Evolutionary conservation across 2,329 filamentous ascomycete genomes (phyloP).

Genomic region (Microcyclospora tardicrescens): DNA sequence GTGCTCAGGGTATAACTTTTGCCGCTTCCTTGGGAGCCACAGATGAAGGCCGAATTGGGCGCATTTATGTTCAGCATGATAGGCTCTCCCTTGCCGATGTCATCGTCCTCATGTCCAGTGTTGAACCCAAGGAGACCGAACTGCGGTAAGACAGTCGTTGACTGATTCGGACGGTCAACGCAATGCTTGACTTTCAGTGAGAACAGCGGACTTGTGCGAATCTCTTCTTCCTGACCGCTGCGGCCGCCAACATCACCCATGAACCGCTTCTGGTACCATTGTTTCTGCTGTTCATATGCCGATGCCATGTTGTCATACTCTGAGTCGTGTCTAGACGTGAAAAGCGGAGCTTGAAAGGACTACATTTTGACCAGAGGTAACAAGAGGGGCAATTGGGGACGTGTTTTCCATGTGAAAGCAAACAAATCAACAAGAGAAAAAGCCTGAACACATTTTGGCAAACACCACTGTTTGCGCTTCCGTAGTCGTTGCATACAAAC

Average conservation of each 20-base stretch:
- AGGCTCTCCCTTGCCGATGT: conserved; percentile 10
- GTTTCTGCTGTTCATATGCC: conserved; percentile 2
- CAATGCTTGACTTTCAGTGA: conserved; percentile 13
- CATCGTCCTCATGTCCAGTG: conserved; percentile 4
- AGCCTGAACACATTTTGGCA: too few species aligned
- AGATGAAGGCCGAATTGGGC: conserved; percentile 49
- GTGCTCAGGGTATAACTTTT: conserved; percentile 49
- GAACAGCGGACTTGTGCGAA: conserved; percentile 15
- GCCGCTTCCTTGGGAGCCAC: conserved; percentile 49
- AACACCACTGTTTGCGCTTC: too few species aligned
- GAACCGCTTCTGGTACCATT: neutral
- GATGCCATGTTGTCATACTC: neutral
- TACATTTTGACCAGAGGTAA: too few species aligned
- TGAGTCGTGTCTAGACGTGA: too few species aligned
- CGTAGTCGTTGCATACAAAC: too few species aligned
- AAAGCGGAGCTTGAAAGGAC: too few species aligned
- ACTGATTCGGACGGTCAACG: neutral
- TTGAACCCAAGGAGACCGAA: conserved; percentile 17
- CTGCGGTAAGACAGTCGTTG: conserved; percentile 10
- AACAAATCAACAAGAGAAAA: too few species aligned
- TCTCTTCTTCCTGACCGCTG: conserved; percentile 8
- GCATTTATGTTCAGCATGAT: conserved; percentile 41
- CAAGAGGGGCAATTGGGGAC: too few species aligned
- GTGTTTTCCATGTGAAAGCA: too few species aligned
- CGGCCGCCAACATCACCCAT: neutral